Conservation (phyloP, 148 eudicot species). For the Vaccinium myrtillus region DNA sequence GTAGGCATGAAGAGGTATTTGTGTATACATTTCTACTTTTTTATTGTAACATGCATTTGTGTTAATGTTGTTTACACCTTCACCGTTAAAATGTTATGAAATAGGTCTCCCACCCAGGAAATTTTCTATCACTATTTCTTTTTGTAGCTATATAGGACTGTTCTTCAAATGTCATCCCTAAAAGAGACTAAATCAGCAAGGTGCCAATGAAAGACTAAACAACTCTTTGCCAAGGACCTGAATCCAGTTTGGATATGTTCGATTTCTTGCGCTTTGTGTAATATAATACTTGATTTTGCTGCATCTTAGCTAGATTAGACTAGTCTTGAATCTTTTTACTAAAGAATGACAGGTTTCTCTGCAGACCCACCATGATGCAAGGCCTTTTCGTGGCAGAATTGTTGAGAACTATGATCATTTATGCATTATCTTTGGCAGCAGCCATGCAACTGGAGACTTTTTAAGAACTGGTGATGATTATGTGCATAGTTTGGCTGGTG, state of each 20-base stretch:
- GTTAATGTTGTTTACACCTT: no score
- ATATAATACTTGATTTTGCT: background rate
- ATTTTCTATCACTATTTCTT: background rate
- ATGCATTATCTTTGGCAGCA: conserved; percentile 17
- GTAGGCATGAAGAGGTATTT: background rate
- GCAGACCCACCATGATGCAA: conserved; percentile 18
- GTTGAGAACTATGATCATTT: conserved; percentile 14
- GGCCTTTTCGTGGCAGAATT: conserved; percentile 10
- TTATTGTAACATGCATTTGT: no score
- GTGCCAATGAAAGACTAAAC: no score
- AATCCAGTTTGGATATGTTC: background rate
- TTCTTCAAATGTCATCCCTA: background rate
- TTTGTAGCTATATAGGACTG: background rate
- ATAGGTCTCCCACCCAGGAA: no score
- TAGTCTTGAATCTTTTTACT: background rate
- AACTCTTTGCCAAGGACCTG: background rate
- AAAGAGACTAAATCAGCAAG: background rate
- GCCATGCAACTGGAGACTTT: conserved; percentile 1
- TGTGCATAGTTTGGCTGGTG: conserved; percentile 11
- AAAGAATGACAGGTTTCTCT: background rate
- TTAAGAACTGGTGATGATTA: conserved; percentile 17
- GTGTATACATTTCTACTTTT: no score
- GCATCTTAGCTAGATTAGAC: background rate
- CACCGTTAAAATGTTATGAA: no score
- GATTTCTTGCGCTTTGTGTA: background rate